phyloP scores from a whole-genome alignment of 164 flowering plant species.

The Kingdonia uniflora region DNA sequence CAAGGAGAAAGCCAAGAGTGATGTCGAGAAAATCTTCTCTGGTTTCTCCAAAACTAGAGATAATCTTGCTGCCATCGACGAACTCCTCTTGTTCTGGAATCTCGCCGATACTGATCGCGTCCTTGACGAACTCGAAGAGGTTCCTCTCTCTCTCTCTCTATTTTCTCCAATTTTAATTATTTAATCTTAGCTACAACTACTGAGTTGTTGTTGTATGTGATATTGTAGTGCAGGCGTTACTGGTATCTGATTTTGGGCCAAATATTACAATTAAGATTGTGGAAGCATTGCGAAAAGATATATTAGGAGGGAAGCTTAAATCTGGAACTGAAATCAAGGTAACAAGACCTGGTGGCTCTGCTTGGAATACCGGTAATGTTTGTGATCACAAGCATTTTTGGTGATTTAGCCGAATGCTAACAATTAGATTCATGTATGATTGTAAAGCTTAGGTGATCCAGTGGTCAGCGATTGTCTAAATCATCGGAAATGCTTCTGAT shows the following conservation, averaged over 20 bases:
- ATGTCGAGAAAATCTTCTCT: slow-evolving; percentile 78
- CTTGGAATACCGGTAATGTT: too few species aligned
- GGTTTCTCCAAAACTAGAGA: slow-evolving; percentile 89
- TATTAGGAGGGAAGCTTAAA: slow-evolving; percentile 80
- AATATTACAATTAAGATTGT: slow-evolving; percentile 82
- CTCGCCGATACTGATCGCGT: slow-evolving; percentile 88
- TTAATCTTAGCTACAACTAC: too few species aligned
- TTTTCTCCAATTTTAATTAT: too few species aligned
- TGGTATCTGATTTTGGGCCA: slow-evolving; percentile 97
- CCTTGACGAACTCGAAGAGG: slow-evolving; percentile 95
- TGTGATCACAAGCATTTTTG: too few species aligned
- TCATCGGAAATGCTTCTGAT: too few species aligned
- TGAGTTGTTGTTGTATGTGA: too few species aligned
- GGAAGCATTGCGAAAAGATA: slow-evolving; percentile 77
- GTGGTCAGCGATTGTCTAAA: too few species aligned
- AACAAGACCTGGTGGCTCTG: neutral
- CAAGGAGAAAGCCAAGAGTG: slow-evolving; percentile 90
- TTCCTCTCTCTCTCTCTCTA: slow-evolving; percentile 6
- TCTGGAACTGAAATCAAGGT: slow-evolving; percentile 95
- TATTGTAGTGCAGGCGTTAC: slow-evolving; percentile 42
- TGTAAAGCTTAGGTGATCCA: neutral
- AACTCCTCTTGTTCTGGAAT: slow-evolving; percentile 87
- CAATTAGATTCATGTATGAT: too few species aligned
- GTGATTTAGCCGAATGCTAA: too few species aligned
- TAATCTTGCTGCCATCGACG: slow-evolving; percentile 88